These are phyloP conservation scores for Chaetomium cochliodes DNA, from an alignment of 495 filamentous ascomycete genomes.

Conservation along the genomic window DNA sequence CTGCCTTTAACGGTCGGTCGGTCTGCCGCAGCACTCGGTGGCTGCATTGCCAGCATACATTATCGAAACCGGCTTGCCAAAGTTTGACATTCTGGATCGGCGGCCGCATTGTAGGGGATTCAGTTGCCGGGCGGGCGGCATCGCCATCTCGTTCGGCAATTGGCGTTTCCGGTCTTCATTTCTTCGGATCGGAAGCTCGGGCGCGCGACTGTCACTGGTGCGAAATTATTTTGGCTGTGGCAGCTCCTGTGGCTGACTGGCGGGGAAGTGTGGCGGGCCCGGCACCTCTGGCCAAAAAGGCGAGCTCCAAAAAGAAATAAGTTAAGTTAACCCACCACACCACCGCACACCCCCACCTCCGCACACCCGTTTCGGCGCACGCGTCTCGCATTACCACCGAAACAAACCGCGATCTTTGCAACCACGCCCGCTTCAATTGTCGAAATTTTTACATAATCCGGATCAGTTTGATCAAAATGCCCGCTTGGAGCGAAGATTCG, in stretches of 20 bases:
- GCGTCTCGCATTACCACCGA: too few relatives aligned
- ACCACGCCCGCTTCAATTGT: too few relatives aligned
- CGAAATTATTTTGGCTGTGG: slow-evolving; percentile 8
- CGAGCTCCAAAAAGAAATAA: too few relatives aligned
- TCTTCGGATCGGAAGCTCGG: not conserved
- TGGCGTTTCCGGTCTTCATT: slow-evolving; percentile 13
- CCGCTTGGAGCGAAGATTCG: too few relatives aligned
- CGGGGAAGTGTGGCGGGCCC: not conserved
- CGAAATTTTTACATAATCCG: too few relatives aligned
- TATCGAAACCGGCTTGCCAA: slow-evolving; percentile 23
- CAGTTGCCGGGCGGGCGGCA: slow-evolving; percentile 30
- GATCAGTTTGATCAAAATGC: too few relatives aligned
- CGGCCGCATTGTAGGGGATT: slow-evolving; percentile 35
- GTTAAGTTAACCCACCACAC: too few relatives aligned
- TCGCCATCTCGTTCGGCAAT: slow-evolving; percentile 34
- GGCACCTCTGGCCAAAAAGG: too few relatives aligned
- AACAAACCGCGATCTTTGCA: too few relatives aligned
- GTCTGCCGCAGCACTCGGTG: slow-evolving; percentile 26
- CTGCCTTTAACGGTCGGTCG: not conserved
- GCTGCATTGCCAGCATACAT: slow-evolving; percentile 36
- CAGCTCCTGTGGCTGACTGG: slow-evolving; percentile 18
- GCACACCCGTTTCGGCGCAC: too few relatives aligned
- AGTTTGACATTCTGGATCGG: slow-evolving; percentile 30
- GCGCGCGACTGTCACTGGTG: not conserved
- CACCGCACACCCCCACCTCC: too few relatives aligned